Evolutionary conservation across 495 filamentous ascomycete genomes (phyloP), one percentile per base, ranked within the genome.

Genomic region (Chaetomidium leptoderma): DNA sequence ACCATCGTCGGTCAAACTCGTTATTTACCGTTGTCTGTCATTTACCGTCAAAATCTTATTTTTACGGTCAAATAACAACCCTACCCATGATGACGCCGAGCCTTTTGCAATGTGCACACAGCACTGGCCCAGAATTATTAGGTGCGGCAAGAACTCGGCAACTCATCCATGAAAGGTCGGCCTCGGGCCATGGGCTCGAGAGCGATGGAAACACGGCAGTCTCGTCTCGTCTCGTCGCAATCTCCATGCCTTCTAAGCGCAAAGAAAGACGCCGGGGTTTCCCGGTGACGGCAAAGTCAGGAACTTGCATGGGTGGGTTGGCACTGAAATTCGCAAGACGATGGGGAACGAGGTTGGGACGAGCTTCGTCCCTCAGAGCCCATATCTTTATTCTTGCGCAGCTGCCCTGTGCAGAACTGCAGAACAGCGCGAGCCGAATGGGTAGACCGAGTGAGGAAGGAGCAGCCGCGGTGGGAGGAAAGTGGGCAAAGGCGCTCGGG

Each of bases 381-480:
- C n/a, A n/a, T n/a, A 35, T 19, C 13, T 14, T 16, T 21, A 37
- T 36, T 51, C 32, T 52, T 52, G 49, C 33, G 49, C 33, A 21
- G 27, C 52, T 54, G 37, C 52, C 52, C 37, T 32, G 39, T 44
- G 52, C 47, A 37, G 33, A 35, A 11, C 14, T 14, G 35, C 6
- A 27, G 6, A 43, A 9, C 30, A n/a, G 17, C 33, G 23, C 40
- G 43, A 35, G 42, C 43, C 48, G 29, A 27, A 57, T 42, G 21
- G 16, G 47, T 23, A 43, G 46, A 56, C 49, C 54, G 49, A 58
- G 54, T 43, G 54, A 57, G 53, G 59, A 53, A 61, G 48, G 53
- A 57, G 40, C 23, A n/a, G n/a, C 37, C 14, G 9, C 52, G 17
- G 37, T 33, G 26, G 29, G 53, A 45, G 42, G 53, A 48, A 37